Evolutionary conservation across 257 asterid genomes (phyloP), one percentile per base, ranked within the genome.

Genomic region (Datura wrightii): DNA sequence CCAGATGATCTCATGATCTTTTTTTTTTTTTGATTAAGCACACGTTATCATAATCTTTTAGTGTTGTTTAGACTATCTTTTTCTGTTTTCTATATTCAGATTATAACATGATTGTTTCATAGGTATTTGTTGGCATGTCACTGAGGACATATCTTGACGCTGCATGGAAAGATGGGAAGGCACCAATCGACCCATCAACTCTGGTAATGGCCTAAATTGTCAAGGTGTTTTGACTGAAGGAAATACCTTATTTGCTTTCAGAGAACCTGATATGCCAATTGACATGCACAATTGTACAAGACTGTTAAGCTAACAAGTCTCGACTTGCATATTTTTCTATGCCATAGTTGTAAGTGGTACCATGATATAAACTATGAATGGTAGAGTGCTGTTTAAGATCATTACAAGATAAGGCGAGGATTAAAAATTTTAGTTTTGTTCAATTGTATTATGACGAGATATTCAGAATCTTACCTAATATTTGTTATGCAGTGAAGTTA

Each of bases 61-160:
- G 8, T 59, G 79, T 82, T 46, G 37, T 54, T 48, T 82, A 66
- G 85, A 50, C 56, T 16, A 50, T 83, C 42, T 37, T 56, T 34
- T 16, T 10, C 39, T 52, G 19, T 83, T 36, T 78, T 37, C 14
- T 16, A 15, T 54, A 83, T 83, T 83, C 63, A 8, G 82, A 80
- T 87, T 44, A 79, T 34, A 81, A 63, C 50, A 79, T 89, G 58
- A 24, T 44, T 70, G 46, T 83, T 78, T 52, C 59, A 80, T 88
- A 97, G 98, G 99, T 93, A 44, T 97, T 97, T 91, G 99, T 97
- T 87, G 99, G 99, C 82, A 95, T 97, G 99, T 89, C 99, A 85
- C 90, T 97, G 92, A 93, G 99, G 92, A 94, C 99, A 58, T 97
- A 97, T 89, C 98, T 97, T 31, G 98, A 97, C 10, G 99, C 99